Conservation (phyloP, 78 protist species). For the Dictyostelium intermedium region DNA sequence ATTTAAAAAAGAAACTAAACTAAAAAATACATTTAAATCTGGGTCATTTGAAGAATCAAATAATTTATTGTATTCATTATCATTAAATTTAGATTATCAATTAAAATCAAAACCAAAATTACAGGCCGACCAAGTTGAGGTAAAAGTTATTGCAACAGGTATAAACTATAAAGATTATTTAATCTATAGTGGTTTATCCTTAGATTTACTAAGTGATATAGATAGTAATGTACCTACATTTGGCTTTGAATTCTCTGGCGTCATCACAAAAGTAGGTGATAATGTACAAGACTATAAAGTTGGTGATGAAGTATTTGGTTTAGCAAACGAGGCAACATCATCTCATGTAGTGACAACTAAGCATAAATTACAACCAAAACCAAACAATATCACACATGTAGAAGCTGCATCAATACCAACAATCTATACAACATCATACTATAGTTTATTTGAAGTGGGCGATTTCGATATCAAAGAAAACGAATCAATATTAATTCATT, state of each 20-base stretch:
- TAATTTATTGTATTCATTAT: not conserved
- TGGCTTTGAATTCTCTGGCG: slow-evolving; percentile 35
- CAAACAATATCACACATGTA: not conserved
- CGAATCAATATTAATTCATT: too few relatives aligned
- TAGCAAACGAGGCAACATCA: not conserved
- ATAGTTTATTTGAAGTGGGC: not conserved
- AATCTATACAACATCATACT: not conserved
- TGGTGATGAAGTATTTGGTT: slow-evolving; percentile 57
- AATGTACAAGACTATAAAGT: not conserved
- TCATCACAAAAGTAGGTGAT: not conserved
- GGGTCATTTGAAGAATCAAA: not conserved
- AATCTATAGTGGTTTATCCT: not conserved
- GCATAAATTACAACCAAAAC: not conserved
- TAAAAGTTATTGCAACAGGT: slow-evolving; percentile 20
- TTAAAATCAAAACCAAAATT: not conserved
- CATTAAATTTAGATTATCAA: not conserved
- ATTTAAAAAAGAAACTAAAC: not conserved
- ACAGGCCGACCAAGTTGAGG: not conserved
- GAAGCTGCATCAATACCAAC: slow-evolving; percentile 48
- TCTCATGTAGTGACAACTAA: not conserved
- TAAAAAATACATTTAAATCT: not conserved
- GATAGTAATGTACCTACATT: not conserved
- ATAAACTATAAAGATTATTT: not conserved
- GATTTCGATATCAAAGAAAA: not conserved
- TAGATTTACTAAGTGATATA: not conserved